Evolutionary conservation across 768 basidiomycete genomes (phyloP), one percentile per base, ranked within the genome.

Genomic region (Hygrophorus russula): DNA sequence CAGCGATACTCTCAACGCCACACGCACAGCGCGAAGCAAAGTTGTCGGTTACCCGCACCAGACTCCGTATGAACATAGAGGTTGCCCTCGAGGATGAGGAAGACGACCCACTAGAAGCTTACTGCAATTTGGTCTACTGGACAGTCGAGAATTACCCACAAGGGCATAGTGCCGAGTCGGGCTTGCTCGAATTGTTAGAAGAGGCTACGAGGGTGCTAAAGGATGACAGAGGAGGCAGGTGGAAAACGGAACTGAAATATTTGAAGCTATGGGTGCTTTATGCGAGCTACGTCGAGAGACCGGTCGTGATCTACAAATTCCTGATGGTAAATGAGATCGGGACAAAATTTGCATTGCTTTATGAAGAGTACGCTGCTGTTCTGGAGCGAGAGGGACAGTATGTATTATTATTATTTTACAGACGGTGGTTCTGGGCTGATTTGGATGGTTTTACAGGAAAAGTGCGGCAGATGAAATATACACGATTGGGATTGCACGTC

Each of bases 201-300:
- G 86, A 90, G 55, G 87, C 90, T 12, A 96, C 96, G 1, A 69
- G 92, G 27, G 73, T 80, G 6, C 71, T 98, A 55, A 81, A 90
- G 52, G 80, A 82, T 52, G 68, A 88, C 52, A 70, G 81, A 41
- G 80, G 70, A 19, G 80, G 82, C 0, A 68, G 68, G 48, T 97
- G 89, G 77, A 73, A 71, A 53, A 71, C 68, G 44, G 90, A 97
- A 55, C 56, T 88, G 46, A 79, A 86, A 46, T 96, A 97, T 60
- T 71, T 98, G 44, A 90, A 91, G 56, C 67, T 98, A 12, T 99
- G 96, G 96, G 69, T 91, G 40, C 75, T 91, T 37, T 99, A 97
- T 59, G 86, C 93, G 12, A 81, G 80, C 58, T 84, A 88, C 57
- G 89, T 98, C 40, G 93, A 97, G 64, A 79, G 79, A 55, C 83